Conservation (phyloP, 345 rosid species). For the Populus alba region DNA sequence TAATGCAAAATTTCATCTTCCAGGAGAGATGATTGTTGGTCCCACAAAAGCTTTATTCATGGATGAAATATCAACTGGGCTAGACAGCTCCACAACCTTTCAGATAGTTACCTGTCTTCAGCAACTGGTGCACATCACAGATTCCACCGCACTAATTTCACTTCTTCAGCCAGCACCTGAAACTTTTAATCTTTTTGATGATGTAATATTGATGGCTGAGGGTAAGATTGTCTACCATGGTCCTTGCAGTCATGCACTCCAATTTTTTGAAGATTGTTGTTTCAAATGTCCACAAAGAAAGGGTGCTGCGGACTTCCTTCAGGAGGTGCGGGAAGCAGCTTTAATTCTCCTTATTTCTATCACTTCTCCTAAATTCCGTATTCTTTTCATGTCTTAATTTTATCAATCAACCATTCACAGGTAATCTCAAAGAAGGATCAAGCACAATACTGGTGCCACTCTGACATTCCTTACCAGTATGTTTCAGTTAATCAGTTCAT, state of each 20-base stretch:
- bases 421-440: conserved; percentile 7
- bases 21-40: conserved; percentile 13
- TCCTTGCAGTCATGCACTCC: background rate
- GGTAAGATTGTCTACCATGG: conserved; percentile 12
- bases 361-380: no score
- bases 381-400: no score
- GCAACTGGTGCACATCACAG: conserved; percentile 7
- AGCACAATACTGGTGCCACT: conserved; percentile 6
- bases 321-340: background rate
- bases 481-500: conserved; percentile 36
- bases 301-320: background rate
- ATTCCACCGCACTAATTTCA: background rate
- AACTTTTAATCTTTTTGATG: conserved; percentile 10
- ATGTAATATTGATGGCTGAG: conserved; percentile 6
- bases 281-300: conserved; percentile 7
- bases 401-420: background rate
- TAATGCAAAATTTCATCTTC: background rate
- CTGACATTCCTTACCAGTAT: conserved; percentile 29
- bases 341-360: background rate
- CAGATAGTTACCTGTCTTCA: conserved; percentile 13
- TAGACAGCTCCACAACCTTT: conserved; percentile 13
- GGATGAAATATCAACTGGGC: conserved; percentile 14
- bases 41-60: conserved; percentile 9
- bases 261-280: conserved; percentile 11
- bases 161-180: conserved; percentile 17